Evolutionary conservation across 2,329 filamentous ascomycete genomes (phyloP).

Genomic region (Moelleriella libera): DNA sequence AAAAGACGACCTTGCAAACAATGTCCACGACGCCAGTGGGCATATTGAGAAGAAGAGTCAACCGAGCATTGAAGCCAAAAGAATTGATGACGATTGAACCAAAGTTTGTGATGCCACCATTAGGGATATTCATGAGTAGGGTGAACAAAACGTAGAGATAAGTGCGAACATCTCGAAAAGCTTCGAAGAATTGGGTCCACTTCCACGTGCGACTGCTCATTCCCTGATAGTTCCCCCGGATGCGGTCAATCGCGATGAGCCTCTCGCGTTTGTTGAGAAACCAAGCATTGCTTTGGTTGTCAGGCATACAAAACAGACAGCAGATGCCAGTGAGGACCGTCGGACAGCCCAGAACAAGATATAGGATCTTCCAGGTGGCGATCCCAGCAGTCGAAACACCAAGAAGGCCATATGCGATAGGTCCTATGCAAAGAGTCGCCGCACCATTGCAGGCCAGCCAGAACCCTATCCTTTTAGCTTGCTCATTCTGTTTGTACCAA

Average conservation of each 20-base stretch:
- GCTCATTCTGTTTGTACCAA: slow-evolving; percentile 17
- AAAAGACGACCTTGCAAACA: not conserved
- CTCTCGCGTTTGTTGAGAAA: not conserved
- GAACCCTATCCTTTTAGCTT: slow-evolving; percentile 13
- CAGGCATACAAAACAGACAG: too few species aligned
- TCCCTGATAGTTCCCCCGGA: not conserved
- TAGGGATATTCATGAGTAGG: not conserved
- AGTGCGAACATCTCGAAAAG: not conserved
- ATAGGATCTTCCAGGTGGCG: too few species aligned
- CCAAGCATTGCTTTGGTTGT: too few species aligned
- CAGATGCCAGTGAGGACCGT: too few species aligned
- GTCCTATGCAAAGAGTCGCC: not conserved
- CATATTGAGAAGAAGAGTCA: not conserved
- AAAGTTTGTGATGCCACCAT: not conserved
- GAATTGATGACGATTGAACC: not conserved
- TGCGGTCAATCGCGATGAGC: not conserved
- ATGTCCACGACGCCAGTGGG: not conserved
- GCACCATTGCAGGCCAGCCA: slow-evolving; percentile 4
- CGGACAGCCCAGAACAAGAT: not conserved
- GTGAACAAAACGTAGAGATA: not conserved
- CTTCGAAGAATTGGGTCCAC: not conserved
- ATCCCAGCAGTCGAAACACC: not conserved
- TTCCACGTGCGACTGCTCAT: not conserved
- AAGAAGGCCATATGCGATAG: not conserved
- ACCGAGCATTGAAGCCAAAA: not conserved